Base-by-base conservation (phyloP, 1,284 basidiomycete genomes). In the Pholiota adiposa region DNA sequence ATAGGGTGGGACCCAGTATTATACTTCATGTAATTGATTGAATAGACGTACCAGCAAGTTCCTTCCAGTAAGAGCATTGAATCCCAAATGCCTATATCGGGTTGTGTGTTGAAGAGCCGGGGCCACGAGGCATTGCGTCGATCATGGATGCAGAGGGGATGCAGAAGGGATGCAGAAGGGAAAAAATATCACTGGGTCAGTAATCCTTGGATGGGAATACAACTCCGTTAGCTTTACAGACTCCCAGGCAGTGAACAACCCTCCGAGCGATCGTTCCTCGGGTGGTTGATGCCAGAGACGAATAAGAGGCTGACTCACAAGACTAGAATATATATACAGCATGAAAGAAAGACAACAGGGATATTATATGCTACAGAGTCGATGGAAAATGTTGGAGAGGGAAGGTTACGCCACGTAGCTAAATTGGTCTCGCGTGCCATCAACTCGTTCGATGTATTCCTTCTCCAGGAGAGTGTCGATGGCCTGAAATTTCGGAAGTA, bases 401-500 rank as follows among this genome's bases (percentile, higher is more conserved):
- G 27, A 50, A 40, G 53, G 51, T 79, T 67, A 83, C 53, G 90
- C 89, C 62, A 92, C 88, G 69, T 92, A 92, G 23, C 88, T 87
- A 72, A 92, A 92, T 54, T 87, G 89, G 73, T 92, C 90, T 70
- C 87, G 83, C 56, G 88, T 88, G 25, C 89, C 93, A 23, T 94
- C 92, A 38, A 94, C 91, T 49, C 97, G 89, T 75, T 98, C 96
- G 60, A 99, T 92, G 73, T 98, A 99, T 76, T 99, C 97, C 77
- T 98, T 98, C 80, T 99, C 97, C 59, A 99, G 85, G 40, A 99
- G 79, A 36, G 92, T 91, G 72, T 99, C 97, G 70, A 99, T 98
- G 16, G 97, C 96, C 90, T 94, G 71, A 46, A 34, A 59, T 14
- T 33, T 44, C 27, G 46, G 19, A 21, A 23, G 5, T 29, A 40